Evolutionary conservation across 768 basidiomycete genomes (phyloP).

Genomic region (Auricularia sp.): DNA sequence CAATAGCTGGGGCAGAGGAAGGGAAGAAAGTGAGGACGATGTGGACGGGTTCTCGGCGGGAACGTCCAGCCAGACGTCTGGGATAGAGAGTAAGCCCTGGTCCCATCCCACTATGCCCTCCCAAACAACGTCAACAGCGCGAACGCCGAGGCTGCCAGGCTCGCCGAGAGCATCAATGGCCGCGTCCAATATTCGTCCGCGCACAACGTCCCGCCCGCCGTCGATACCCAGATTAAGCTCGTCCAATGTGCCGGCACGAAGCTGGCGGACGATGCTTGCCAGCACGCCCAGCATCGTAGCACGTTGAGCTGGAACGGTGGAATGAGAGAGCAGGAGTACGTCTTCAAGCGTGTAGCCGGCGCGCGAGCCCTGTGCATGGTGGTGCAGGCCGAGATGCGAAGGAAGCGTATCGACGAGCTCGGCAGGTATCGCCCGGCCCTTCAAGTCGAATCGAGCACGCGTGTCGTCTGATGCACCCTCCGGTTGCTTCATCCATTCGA

Average conservation of each 20-base stretch:
- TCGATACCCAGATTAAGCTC: conserved; percentile 19
- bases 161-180: conserved; percentile 58
- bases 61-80: conserved; percentile 38
- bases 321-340: conserved; percentile 66
- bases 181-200: conserved; percentile 55
- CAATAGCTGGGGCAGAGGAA: conserved; percentile 37
- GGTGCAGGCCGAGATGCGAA: conserved; percentile 80
- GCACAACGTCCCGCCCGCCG: conserved; percentile 31
- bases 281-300: conserved; percentile 72
- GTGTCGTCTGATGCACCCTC: conserved; percentile 8
- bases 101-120: conserved; percentile 64
- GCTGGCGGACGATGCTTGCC: conserved; percentile 39
- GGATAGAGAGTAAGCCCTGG: conserved; percentile 19
- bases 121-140: conserved; percentile 66
- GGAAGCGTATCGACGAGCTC: conserved; percentile 50
- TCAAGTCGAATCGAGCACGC: conserved; percentile 51
- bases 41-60: neutral
- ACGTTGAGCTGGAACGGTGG: conserved; percentile 75
- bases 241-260: conserved; percentile 14
- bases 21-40: conserved; percentile 19
- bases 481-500: conserved; percentile 65
- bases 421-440: conserved; percentile 55
- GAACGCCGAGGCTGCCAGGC: conserved; percentile 53
- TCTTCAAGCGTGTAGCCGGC: conserved; percentile 89
- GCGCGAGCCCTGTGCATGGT: conserved; percentile 68